These are phyloP conservation scores for Aureobasidium mangrovei DNA, from an alignment of 2,329 filamentous ascomycete species.

Conservation along the genomic window DNA sequence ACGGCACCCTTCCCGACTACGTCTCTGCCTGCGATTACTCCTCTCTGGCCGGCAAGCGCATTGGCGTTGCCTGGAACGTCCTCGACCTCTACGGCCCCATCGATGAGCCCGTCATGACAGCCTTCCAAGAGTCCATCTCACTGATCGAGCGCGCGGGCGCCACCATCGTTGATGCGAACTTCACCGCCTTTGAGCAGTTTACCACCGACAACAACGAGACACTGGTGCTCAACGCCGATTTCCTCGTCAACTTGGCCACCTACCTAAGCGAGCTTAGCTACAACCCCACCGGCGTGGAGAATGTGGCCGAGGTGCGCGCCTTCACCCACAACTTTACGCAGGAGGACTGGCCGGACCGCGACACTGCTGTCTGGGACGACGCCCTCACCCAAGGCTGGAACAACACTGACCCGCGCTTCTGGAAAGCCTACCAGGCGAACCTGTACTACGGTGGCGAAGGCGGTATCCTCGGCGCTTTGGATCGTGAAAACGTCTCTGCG, in stretches of 20 bases:
- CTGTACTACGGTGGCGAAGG: conserved; percentile 48
- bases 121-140: conserved; percentile 48
- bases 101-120: conserved; percentile 37
- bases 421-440: conserved; percentile 46
- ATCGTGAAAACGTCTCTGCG: conserved; percentile 50
- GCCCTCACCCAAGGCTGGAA: conserved; percentile 45
- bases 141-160: conserved; percentile 49
- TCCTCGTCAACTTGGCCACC: conserved; percentile 45
- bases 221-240: conserved; percentile 50
- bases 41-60: conserved; percentile 48
- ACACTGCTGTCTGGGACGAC: conserved; percentile 50
- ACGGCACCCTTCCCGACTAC: conserved; percentile 48
- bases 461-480: conserved; percentile 53
- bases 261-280: conserved; percentile 49
- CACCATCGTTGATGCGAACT: conserved; percentile 52
- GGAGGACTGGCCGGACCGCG: conserved; percentile 54
- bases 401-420: conserved; percentile 50
- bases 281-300: conserved; percentile 50
- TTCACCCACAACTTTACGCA: conserved; percentile 46
- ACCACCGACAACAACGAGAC: conserved; percentile 32
- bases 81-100: conserved; percentile 33
- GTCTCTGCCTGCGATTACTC: conserved; percentile 47
- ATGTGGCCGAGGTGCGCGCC: conserved; percentile 42
- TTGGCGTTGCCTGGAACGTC: conserved; percentile 56
- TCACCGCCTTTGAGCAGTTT: conserved; percentile 44